A percentile compares a stretch with the other conserved stretches of the same genome.
Conservation (phyloP, 345 rosid species). For the Pistacia integerrima region DNA sequence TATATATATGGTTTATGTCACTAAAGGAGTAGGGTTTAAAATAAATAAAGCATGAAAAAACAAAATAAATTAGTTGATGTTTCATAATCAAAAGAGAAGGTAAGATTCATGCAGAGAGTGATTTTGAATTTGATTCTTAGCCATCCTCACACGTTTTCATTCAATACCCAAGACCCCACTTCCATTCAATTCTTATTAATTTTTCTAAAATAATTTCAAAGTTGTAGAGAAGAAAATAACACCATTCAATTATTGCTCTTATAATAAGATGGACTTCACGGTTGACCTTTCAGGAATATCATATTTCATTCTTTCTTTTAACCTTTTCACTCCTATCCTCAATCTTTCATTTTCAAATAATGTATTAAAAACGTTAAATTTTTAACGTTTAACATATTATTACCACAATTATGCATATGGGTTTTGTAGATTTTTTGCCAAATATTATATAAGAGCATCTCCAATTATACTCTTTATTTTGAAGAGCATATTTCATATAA, state of each 20-base stretch:
- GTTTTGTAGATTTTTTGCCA: too few species aligned
- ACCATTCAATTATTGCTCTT: neutral
- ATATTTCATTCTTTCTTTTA: neutral
- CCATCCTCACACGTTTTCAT: conserved; percentile 6
- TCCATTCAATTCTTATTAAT: neutral
- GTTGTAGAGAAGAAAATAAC: too few species aligned
- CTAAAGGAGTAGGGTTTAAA: too few species aligned
- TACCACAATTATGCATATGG: too few species aligned
- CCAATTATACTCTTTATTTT: too few species aligned
- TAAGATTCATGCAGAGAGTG: neutral
- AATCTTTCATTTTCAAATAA: neutral
- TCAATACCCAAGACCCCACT: neutral
- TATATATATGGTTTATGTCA: too few species aligned
- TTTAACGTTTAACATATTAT: too few species aligned
- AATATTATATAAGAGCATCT: too few species aligned
- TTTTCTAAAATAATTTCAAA: neutral
- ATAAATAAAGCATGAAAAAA: neutral
- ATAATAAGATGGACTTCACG: neutral
- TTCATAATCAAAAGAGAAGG: conserved; percentile 32
- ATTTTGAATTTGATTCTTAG: conserved; percentile 14
- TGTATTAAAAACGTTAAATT: too few species aligned
- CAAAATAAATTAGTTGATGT: conserved; percentile 35
- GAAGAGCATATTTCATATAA: too few species aligned
- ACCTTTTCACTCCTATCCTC: neutral
- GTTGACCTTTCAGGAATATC: neutral